Evolutionary conservation across 495 filamentous ascomycete species (phyloP), one percentile per base, ranked within the genome.

Genomic region (Thozetella sp.): DNA sequence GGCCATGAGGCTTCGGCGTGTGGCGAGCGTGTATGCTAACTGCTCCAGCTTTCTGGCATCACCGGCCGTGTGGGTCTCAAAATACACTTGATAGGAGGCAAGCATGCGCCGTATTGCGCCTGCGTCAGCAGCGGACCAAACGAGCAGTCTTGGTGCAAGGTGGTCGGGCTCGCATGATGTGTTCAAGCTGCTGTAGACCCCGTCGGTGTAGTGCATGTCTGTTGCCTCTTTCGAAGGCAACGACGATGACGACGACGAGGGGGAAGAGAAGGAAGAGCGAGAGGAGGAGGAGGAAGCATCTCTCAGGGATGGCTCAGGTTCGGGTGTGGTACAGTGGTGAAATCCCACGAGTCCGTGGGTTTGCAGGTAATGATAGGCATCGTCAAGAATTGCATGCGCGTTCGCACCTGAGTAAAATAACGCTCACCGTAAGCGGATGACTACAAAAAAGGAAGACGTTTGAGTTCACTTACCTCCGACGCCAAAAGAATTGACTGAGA

Each of bases 401-500:
- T 88, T 88, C 9, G 80, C 68, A 3, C 86, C n/a, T n/a, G n/a
- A n/a, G n/a, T n/a, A n/a, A n/a, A n/a, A n/a, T n/a, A n/a, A n/a
- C 45, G 74, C 57, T 13, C 76, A 65, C 56, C 80, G 77, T 9
- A 72, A 72, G 50, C n/a, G n/a, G n/a, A n/a, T n/a, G n/a, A n/a
- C n/a, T n/a, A n/a, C n/a, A n/a, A n/a, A n/a, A n/a, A n/a, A n/a
- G n/a, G n/a, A n/a, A n/a, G n/a, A n/a, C n/a, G n/a, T n/a, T n/a
- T n/a, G n/a, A n/a, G n/a, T n/a, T n/a, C n/a, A n/a, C n/a, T n/a
- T n/a, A n/a, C n/a, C 84, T 11, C 85, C 85, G 60, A 79, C 85
- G 0, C 86, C 84, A 53, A 82, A 86, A n/a, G 74, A 82, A 52
- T 82, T 86, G 4, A 87, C 70, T 2, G 76, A 80, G 1, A 72